Evolutionary conservation across 306 rosid genomes (phyloP).

Genomic region (Lathyrus oleraceus): DNA sequence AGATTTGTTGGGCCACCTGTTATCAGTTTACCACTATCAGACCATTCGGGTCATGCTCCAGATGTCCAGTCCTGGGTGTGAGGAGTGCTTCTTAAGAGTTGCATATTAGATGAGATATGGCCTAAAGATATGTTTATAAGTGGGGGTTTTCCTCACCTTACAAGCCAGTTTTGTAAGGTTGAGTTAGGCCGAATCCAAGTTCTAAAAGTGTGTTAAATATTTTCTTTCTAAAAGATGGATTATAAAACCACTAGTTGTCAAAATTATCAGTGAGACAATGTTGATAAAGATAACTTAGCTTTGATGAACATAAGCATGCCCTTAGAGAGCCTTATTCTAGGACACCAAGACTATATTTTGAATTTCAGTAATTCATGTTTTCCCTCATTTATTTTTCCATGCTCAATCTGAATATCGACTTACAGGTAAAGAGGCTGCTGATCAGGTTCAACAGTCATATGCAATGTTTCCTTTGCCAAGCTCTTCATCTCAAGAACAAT

Average conservation of each 20-base stretch:
- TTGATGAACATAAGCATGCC: slow-evolving; percentile 25
- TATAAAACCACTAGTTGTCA: slow-evolving; percentile 14
- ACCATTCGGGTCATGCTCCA: too few relatives aligned
- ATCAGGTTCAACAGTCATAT: slow-evolving; percentile 61
- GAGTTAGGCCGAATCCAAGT: too few relatives aligned
- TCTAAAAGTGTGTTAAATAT: not conserved
- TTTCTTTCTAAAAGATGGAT: slow-evolving; percentile 1
- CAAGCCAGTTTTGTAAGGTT: too few relatives aligned
- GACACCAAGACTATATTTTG: slow-evolving; percentile 20
- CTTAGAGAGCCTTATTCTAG: slow-evolving; percentile 13
- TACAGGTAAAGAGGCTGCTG: slow-evolving; percentile 66
- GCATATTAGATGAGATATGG: too few relatives aligned
- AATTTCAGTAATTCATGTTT: slow-evolving; percentile 10
- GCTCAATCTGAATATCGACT: slow-evolving; percentile 47
- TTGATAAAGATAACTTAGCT: not conserved
- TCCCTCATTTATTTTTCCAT: slow-evolving; percentile 23
- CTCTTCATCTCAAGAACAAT: slow-evolving; percentile 65
- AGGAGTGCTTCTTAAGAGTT: too few relatives aligned
- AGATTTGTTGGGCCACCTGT: too few relatives aligned
- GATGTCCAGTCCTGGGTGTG: too few relatives aligned
- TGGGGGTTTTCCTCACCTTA: too few relatives aligned
- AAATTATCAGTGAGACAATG: slow-evolving; percentile 14
- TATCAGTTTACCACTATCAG: too few relatives aligned
- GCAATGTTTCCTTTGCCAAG: slow-evolving; percentile 44
- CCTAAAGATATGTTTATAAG: too few relatives aligned